Evolutionary conservation across 2,329 filamentous ascomycete genomes (phyloP), one percentile per base, ranked within the genome.

Genomic region (Ophiobolus disseminans): DNA sequence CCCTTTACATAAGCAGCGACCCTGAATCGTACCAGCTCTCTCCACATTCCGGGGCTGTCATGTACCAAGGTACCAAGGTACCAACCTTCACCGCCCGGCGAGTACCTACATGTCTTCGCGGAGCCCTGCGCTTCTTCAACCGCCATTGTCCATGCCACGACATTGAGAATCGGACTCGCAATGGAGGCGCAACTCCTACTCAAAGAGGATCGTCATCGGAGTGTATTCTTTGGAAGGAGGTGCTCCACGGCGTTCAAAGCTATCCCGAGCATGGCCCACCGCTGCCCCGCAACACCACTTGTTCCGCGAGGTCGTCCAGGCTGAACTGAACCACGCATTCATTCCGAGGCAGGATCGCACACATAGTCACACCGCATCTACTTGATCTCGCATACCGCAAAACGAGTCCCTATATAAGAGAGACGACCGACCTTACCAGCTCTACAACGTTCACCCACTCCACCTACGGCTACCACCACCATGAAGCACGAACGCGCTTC

Each of bases 401-500:
- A 32, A 26, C 22, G 10, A 30, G 22, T 19, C 10, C 22, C 22
- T 40, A 45, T 39, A 45, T 48, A 54, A 48, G 10, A 22, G 34
- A 25, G 14, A 20, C 23, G 4, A 45, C 16, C 42, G 13, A 20
- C 44, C 20, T 23, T 32, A 21, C 40, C 7, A 10, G 8, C 40
- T 30, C 36, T 21, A 42, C 17, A 39, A 31, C 39, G 22, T n/a
- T n/a, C n/a, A n/a, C 19, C 39, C 26, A 42, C 20, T 38, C 31
- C 28, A 30, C 41, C 26, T 13, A 42, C 5, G 31, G 19, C 40
- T 32, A n/a, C 34, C 19, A 22, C 25, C 56, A 68, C 26, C 31
- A 72, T 73, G 69, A 64, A 48, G 45, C 62, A 69, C 57, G 47
- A 52, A 59, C 68, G 66, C 50, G 63, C 72, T 26, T 65, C 66